Percentiles rank a stretch among this genome's conserved stretches.
Evolutionary conservation across 352 stramenopile genomes (phyloP).

Genomic region (Phytophthora ohioensis): DNA sequence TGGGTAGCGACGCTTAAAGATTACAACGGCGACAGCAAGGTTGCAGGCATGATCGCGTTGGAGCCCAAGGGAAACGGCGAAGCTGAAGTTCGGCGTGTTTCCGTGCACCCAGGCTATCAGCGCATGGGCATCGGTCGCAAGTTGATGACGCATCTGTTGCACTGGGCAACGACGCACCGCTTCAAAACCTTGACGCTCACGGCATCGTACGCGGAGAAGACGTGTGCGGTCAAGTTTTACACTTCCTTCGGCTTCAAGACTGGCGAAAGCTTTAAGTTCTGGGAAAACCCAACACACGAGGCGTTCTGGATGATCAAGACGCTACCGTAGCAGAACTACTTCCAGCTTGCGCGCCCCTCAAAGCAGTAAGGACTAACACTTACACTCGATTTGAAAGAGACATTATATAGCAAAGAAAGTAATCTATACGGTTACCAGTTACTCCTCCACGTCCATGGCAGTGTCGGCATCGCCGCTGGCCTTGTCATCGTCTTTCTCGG

Average conservation of each 20-base stretch:
- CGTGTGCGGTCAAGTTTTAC: slow-evolving; percentile 42
- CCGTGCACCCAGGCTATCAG: slow-evolving; percentile 35
- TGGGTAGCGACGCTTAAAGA: slow-evolving; percentile 47
- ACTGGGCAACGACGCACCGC: slow-evolving; percentile 27
- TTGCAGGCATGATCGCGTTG: slow-evolving; percentile 41
- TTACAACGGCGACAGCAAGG: slow-evolving; percentile 22
- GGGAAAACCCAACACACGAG: slow-evolving; percentile 46
- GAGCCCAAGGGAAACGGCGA: slow-evolving; percentile 27
- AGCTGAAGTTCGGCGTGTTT: slow-evolving; percentile 43
- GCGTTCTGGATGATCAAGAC: slow-evolving; percentile 42
- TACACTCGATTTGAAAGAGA: slow-evolving; percentile 12
- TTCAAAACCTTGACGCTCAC: slow-evolving; percentile 35
- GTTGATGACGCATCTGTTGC: slow-evolving; percentile 34
- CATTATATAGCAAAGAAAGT: slow-evolving; percentile 42
- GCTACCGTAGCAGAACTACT: slow-evolving; percentile 5
- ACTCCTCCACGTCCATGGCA: slow-evolving; percentile 70
- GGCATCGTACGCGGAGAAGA: slow-evolving; percentile 21
- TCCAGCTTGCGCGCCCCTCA: not conserved
- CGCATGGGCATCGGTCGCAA: slow-evolving; percentile 39
- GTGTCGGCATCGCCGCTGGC: slow-evolving; percentile 39
- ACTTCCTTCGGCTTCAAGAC: slow-evolving; percentile 41
- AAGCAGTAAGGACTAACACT: not conserved
- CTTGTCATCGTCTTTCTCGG: slow-evolving; percentile 51
- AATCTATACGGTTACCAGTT: slow-evolving; percentile 47
- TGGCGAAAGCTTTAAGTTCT: slow-evolving; percentile 29